phyloP scores from a whole-genome alignment of 805 yeast genomes.

The Blastobotrys parvus region DNA sequence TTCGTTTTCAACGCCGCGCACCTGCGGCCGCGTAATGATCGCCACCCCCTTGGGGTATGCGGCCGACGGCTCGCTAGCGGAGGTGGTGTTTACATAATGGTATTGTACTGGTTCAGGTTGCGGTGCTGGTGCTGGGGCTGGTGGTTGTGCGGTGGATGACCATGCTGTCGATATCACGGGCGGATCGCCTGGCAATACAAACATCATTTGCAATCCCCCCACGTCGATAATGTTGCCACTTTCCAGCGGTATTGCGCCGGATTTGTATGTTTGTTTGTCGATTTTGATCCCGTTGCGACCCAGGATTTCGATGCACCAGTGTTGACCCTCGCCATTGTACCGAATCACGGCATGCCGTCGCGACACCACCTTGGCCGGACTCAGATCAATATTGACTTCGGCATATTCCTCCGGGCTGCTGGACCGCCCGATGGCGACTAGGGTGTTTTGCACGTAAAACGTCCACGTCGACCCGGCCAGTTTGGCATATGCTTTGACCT shows the following conservation, averaged over 20 bases:
- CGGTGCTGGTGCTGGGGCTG: neutral
- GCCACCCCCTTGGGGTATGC: constrained; percentile 36
- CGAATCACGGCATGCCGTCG: constrained; percentile 81
- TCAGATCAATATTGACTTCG: constrained; percentile 67
- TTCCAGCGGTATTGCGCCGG: constrained; percentile 40
- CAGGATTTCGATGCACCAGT: constrained; percentile 76
- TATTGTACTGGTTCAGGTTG: constrained; percentile 4
- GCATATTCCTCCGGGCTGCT: constrained; percentile 35
- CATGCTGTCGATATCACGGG: constrained; percentile 50
- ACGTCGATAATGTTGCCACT: constrained; percentile 91
- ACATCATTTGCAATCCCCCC: constrained; percentile 99
- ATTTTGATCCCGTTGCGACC: constrained; percentile 95
- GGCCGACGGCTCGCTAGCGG: neutral
- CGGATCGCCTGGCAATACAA: constrained; percentile 83
- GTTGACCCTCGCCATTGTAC: constrained; percentile 63
- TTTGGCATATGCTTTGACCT: constrained; percentile 97
- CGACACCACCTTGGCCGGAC: constrained; percentile 96
- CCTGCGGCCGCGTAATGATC: constrained; percentile 34
- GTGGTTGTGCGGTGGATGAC: neutral
- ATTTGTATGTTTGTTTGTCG: constrained; percentile 51
- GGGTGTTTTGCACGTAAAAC: constrained; percentile 73
- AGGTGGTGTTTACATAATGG: neutral
- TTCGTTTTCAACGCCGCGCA: constrained; percentile 26
- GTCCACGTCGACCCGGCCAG: constrained; percentile 93
- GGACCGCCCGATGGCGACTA: constrained; percentile 78